A percentile compares a stretch with the other conserved stretches of the same genome.
These are phyloP conservation scores for Polyporus arcularius DNA, from an alignment of 768 basidiomycete species.

Conservation along the genomic window DNA sequence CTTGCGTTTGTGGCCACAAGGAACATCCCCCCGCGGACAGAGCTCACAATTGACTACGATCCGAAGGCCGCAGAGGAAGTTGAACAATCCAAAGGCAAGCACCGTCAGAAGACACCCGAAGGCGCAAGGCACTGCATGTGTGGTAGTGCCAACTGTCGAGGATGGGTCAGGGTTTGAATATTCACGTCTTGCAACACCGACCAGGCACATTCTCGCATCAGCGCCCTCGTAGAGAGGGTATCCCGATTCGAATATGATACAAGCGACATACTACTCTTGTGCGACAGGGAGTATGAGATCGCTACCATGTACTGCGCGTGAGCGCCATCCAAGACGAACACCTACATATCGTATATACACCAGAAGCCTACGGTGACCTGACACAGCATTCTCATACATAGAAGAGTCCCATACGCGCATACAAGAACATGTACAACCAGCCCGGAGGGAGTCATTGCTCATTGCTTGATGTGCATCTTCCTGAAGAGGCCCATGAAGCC, in stretches of 20 bases:
- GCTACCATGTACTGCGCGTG: too few relatives aligned
- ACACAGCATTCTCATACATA: too few relatives aligned
- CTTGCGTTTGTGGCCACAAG: conserved; percentile 56
- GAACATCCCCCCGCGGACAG: conserved; percentile 50
- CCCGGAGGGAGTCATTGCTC: neutral
- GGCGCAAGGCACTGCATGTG: conserved; percentile 41
- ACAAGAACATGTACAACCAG: neutral
- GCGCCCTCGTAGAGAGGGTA: too few relatives aligned
- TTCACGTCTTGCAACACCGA: too few relatives aligned
- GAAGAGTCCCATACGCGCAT: neutral
- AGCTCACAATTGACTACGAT: conserved; percentile 68
- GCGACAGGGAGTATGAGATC: too few relatives aligned
- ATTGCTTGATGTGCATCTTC: conserved; percentile 22
- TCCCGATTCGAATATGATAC: too few relatives aligned
- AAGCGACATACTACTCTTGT: too few relatives aligned
- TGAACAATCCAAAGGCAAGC: conserved; percentile 24
- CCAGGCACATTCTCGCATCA: too few relatives aligned
- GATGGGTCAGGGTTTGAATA: conserved; percentile 36
- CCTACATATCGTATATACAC: too few relatives aligned
- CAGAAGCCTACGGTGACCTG: too few relatives aligned
- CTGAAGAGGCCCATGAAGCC: conserved; percentile 18
- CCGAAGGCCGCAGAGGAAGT: conserved; percentile 38
- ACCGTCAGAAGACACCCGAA: conserved; percentile 23
- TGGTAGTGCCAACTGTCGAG: conserved; percentile 36
- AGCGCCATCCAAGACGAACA: too few relatives aligned